These are phyloP conservation scores for Davidsoniella virescens DNA, from an alignment of 2,329 filamentous ascomycete species.

Conservation along the genomic window DNA sequence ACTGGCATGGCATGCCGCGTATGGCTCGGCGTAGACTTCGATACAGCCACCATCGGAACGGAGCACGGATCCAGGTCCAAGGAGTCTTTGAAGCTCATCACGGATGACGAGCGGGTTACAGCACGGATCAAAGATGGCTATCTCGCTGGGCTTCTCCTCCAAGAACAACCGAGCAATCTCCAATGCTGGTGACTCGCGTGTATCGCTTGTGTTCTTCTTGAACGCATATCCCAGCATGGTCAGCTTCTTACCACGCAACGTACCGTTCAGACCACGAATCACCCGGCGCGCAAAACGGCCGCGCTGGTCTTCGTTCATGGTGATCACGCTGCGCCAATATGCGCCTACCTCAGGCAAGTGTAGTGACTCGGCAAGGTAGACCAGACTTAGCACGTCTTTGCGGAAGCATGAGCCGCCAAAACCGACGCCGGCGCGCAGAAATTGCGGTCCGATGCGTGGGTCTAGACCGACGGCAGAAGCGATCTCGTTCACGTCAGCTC, in stretches of 20 bases:
- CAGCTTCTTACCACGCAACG: slow-evolving; percentile 53
- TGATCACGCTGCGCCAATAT: slow-evolving; percentile 60
- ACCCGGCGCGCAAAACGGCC: slow-evolving; percentile 51
- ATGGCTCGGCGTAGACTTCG: slow-evolving; percentile 30
- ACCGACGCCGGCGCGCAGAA: slow-evolving; percentile 58
- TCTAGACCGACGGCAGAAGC: slow-evolving; percentile 52
- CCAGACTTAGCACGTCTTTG: slow-evolving; percentile 60
- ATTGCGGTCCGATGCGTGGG: slow-evolving; percentile 53
- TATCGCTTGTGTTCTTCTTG: slow-evolving; percentile 66
- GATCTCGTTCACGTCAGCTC: slow-evolving; percentile 61
- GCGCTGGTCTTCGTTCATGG: slow-evolving; percentile 62
- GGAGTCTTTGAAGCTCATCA: slow-evolving; percentile 31
- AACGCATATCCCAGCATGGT: slow-evolving; percentile 61
- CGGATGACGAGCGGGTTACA: slow-evolving; percentile 35
- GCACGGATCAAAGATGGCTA: slow-evolving; percentile 54
- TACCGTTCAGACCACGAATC: slow-evolving; percentile 51
- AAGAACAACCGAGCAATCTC: slow-evolving; percentile 50
- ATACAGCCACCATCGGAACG: slow-evolving; percentile 27
- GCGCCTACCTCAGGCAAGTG: slow-evolving; percentile 54
- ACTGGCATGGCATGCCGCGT: slow-evolving; percentile 32
- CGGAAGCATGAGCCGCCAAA: slow-evolving; percentile 72
- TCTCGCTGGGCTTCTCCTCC: slow-evolving; percentile 45
- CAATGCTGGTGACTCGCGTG: slow-evolving; percentile 52
- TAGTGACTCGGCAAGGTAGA: slow-evolving; percentile 56
- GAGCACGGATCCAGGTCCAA: slow-evolving; percentile 20